Evolutionary conservation across 2,329 filamentous ascomycete species (phyloP), one percentile per base, ranked within the genome.

Genomic region (Botrytis porri): DNA sequence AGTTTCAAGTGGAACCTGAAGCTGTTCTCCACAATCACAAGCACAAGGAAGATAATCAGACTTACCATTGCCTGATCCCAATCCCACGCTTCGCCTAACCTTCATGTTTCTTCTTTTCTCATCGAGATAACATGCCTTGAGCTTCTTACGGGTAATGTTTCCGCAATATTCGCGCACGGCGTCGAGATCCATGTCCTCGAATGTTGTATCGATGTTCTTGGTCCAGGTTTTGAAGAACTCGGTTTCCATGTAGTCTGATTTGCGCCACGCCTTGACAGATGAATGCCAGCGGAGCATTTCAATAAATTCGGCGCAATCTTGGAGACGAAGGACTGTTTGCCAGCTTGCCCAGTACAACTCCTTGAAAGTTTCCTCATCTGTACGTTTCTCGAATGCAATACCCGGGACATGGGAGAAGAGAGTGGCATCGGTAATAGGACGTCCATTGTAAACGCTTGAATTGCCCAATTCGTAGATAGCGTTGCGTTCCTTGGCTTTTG

Each of bases 201-300:
- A 72, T 39, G 39, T 57, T 16, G 70, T 72, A 39, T 72, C 70
- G 51, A 72, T 48, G 16, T 66, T 66, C 25, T 72, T 72, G 51
- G 41, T 67, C 70, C 70, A 72, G 62, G 70, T 72, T 20, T 67
- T 60, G 51, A 72, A 72, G 32, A 72, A 72, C 3, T 72, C 62
- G 1, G 62, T 72, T 22, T 72, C 62, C 70, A 67, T 67, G 39
- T 72, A 72, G 54, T 72, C 70, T 12, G 22, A 22, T 39, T 60
- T 67, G 25, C 62, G 64, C 70, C 70, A 72, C 10, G 70, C 70
- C 29, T 72, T 72, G 51, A 72, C 62, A 18, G 70, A 72, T 3
- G 70, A 72, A 39, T 72, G 70, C 70, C 70, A 72, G 41, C 70
- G 48, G 32, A 72, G 62, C 70, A 72, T 72, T 60, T 72, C 70